Evolutionary conservation across 2,329 filamentous ascomycete species (phyloP).

Genomic region (Microcera coccophila): DNA sequence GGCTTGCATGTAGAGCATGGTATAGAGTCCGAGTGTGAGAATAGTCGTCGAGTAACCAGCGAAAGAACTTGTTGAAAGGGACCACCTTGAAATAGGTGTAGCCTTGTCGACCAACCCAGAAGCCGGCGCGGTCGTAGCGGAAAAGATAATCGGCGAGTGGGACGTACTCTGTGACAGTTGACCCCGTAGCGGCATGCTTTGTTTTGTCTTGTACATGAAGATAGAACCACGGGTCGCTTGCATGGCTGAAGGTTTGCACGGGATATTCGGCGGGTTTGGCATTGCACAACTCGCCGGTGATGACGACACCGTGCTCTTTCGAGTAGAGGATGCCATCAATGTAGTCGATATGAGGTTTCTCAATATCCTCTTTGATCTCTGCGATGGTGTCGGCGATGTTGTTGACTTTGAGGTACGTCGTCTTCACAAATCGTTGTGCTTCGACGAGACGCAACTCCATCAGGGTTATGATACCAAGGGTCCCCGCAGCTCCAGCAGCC

Average conservation of each 20-base stretch:
- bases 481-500: slow-evolving; percentile 64
- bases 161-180: slow-evolving; percentile 49
- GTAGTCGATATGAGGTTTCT: slow-evolving; percentile 50
- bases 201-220: slow-evolving; percentile 50
- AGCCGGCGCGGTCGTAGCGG: slow-evolving; percentile 67
- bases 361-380: slow-evolving; percentile 43
- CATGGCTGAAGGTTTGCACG: slow-evolving; percentile 50
- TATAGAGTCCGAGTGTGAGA: slow-evolving; percentile 64
- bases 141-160: slow-evolving; percentile 66
- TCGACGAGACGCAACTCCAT: slow-evolving; percentile 57
- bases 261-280: slow-evolving; percentile 33
- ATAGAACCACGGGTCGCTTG: slow-evolving; percentile 69
- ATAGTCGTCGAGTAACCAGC: slow-evolving; percentile 58
- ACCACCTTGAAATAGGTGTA: slow-evolving; percentile 58
- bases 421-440: slow-evolving; percentile 52
- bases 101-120: slow-evolving; percentile 62
- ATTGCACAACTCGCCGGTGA: slow-evolving; percentile 56
- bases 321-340: slow-evolving; percentile 67
- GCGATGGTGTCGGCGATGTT: slow-evolving; percentile 36
- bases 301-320: slow-evolving; percentile 52
- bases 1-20: slow-evolving; percentile 59
- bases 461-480: slow-evolving; percentile 62
- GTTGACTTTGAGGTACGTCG: slow-evolving; percentile 51
- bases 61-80: slow-evolving; percentile 62
- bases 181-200: slow-evolving; percentile 13